Conservation (phyloP, 1,139 yeast species). For the Debaryomyces coudertii region DNA sequence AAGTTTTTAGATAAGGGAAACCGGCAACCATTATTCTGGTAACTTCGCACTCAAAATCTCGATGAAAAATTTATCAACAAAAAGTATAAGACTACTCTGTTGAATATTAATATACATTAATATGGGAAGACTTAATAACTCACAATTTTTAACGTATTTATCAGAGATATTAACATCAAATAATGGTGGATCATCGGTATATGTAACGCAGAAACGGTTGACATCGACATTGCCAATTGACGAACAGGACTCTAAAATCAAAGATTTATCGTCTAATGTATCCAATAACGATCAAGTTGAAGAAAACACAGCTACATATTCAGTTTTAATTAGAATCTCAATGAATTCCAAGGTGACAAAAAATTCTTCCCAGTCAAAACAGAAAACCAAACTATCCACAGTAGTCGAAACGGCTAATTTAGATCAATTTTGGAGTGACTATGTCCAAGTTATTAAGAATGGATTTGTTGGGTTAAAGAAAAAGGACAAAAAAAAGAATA, state of each 20-base stretch:
- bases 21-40: background rate
- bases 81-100: background rate
- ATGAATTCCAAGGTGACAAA: slow-evolving; percentile 53
- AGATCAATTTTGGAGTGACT: slow-evolving; percentile 71
- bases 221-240: slow-evolving; percentile 28
- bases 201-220: slow-evolving; percentile 48
- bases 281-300: slow-evolving; percentile 20
- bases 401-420: slow-evolving; percentile 59
- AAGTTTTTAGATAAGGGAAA: background rate
- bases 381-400: slow-evolving; percentile 62
- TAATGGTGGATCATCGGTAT: slow-evolving; percentile 45
- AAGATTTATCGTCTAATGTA: slow-evolving; percentile 45
- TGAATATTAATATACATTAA: background rate
- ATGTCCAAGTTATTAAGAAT: slow-evolving; percentile 62
- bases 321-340: slow-evolving; percentile 55
- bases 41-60: background rate
- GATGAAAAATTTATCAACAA: background rate
- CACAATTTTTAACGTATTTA: slow-evolving; percentile 40
- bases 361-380: slow-evolving; percentile 37
- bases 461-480: slow-evolving; percentile 59
- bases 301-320: slow-evolving; percentile 35
- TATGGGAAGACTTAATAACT: slow-evolving; percentile 45
- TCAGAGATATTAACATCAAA: slow-evolving; percentile 31
- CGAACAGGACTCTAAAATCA: slow-evolving; percentile 16
- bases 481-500: slow-evolving; percentile 54